Conservation (phyloP, 2,329 filamentous ascomycete genomes). For the Beauveria scarabaeidicola region DNA sequence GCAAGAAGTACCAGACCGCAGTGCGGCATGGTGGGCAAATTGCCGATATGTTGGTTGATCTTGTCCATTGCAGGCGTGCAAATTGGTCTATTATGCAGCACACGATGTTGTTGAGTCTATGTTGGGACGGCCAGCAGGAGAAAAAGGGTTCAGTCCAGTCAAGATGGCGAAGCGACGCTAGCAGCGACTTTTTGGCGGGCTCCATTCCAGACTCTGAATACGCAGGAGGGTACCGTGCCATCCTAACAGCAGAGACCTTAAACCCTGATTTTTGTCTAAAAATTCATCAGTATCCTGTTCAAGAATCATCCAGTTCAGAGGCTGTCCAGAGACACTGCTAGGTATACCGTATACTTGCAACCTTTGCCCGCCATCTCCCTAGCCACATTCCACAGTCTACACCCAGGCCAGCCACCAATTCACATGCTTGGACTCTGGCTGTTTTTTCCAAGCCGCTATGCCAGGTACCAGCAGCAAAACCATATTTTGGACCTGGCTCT, state of each 20-base stretch:
- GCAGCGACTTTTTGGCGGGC: neutral
- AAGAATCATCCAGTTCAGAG: no score
- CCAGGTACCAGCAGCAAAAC: neutral
- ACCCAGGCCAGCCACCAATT: neutral
- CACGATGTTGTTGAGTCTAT: conserved; percentile 2
- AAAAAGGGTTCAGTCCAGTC: neutral
- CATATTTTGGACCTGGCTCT: neutral
- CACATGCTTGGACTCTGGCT: neutral
- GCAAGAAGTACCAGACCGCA: conserved; percentile 38
- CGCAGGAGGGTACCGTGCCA: no score
- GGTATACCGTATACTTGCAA: no score
- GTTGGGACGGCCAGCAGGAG: neutral
- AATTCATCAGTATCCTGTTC: no score
- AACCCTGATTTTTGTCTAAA: no score
- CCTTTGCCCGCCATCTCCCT: no score
- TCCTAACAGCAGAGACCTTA: no score
- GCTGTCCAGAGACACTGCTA: no score
- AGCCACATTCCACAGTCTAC: neutral
- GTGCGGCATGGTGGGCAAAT: conserved; percentile 30
- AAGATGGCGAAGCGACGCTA: neutral
- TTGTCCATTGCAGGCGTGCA: conserved; percentile 11
- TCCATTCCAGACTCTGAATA: no score
- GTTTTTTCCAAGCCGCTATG: no score
- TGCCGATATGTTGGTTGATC: conserved; percentile 24
- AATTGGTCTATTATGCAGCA: neutral